These are phyloP conservation scores for Spathaspora sp. DNA, from an alignment of 805 yeast genomes.

Conservation along the genomic window DNA sequence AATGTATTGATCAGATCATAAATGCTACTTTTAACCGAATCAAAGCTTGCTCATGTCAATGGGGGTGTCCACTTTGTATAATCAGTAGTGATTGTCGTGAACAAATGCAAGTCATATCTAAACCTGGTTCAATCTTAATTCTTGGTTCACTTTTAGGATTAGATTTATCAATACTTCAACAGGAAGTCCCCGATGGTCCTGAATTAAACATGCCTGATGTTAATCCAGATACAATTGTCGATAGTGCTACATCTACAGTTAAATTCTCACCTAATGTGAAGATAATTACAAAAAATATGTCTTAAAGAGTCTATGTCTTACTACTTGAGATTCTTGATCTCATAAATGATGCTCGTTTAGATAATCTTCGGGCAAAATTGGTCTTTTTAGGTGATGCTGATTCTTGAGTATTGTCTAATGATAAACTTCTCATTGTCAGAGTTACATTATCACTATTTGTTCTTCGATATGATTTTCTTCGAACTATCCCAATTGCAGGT, in stretches of 20 bases:
- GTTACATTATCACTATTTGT: conserved; percentile 5
- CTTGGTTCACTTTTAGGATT: conserved; percentile 59
- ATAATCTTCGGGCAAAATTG: conserved; percentile 28
- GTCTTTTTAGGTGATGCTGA: conserved; percentile 12
- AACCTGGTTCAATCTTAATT: conserved; percentile 76
- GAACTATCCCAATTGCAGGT: conserved; percentile 2
- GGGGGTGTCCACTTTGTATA: conserved; percentile 87
- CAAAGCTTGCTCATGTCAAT: conserved; percentile 62
- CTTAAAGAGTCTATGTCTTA: neutral
- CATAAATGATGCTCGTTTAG: conserved; percentile 31
- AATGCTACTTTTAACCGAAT: conserved; percentile 57
- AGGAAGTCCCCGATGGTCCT: conserved; percentile 63
- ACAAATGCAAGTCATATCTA: conserved; percentile 76
- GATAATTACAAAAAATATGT: conserved; percentile 3
- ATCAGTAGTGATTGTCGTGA: conserved; percentile 81
- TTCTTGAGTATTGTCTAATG: conserved; percentile 5
- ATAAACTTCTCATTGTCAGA: conserved; percentile 2
- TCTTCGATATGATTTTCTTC: conserved; percentile 8
- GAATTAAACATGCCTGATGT: conserved; percentile 72
- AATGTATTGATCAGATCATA: conserved; percentile 65
- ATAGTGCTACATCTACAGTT: conserved; percentile 47
- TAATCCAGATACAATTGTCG: conserved; percentile 63
- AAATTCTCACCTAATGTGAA: conserved; percentile 57
- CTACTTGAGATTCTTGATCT: conserved; percentile 7
- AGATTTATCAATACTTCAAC: conserved; percentile 37